Evolutionary conservation across 108 stramenopile genomes (phyloP).

Genomic region (Nitzschia sp.): DNA sequence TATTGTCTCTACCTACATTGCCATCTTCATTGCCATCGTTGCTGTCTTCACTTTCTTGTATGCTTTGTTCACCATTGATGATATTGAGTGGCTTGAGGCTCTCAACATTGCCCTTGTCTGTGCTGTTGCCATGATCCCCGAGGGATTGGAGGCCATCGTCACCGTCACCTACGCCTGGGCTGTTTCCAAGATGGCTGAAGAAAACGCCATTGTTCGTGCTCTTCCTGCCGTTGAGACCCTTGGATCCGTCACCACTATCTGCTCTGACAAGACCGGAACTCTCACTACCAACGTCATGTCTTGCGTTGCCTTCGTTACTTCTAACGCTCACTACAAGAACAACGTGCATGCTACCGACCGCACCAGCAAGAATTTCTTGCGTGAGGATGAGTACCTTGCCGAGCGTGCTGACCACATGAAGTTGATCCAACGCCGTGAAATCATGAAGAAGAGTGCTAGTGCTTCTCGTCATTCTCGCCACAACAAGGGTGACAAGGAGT

Average conservation of each 20-base stretch:
- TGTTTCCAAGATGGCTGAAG: constrained; percentile 82
- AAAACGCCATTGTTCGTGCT: constrained; percentile 88
- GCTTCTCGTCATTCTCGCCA: constrained; percentile 25
- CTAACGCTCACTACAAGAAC: constrained; percentile 66
- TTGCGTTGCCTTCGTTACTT: constrained; percentile 72
- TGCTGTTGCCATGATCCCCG: constrained; percentile 96
- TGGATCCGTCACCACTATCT: constrained; percentile 92
- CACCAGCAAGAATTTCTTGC: constrained; percentile 49
- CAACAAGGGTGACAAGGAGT: constrained; percentile 17
- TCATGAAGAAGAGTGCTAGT: constrained; percentile 34
- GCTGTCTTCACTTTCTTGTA: constrained; percentile 78
- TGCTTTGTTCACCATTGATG: constrained; percentile 58
- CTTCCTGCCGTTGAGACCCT: constrained; percentile 97
- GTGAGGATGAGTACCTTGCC: constrained; percentile 60
- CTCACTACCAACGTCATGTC: constrained; percentile 95
- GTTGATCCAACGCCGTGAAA: constrained; percentile 32
- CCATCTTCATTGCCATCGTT: constrained; percentile 70
- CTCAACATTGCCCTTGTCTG: constrained; percentile 78
- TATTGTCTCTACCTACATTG: constrained; percentile 80
- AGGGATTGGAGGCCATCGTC: constrained; percentile 95
- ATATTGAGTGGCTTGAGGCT: constrained; percentile 51
- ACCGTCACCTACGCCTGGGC: constrained; percentile 90
- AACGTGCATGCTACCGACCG: constrained; percentile 56
- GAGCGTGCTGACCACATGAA: constrained; percentile 45
- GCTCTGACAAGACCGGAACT: constrained; percentile 99